phyloP scores from a whole-genome alignment of 2,329 filamentous ascomycete species.

The Talaromyces piceae region DNA sequence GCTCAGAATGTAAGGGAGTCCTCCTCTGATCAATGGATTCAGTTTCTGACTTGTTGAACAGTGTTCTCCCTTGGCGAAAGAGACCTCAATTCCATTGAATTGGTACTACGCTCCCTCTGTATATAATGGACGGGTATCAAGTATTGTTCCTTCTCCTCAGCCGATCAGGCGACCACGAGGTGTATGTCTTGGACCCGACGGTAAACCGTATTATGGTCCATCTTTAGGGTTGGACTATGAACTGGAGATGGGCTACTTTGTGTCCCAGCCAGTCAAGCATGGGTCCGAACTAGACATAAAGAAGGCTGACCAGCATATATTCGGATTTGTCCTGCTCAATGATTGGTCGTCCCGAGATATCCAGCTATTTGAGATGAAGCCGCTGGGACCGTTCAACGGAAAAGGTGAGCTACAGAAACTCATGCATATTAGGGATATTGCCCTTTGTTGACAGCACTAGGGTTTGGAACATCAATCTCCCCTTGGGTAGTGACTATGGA shows the following conservation, averaged over 20 bases:
- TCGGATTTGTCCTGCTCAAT: constrained; percentile 55
- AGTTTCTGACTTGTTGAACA: constrained; percentile 1
- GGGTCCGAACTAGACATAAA: constrained; percentile 33
- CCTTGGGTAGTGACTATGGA: constrained; percentile 57
- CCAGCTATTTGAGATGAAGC: constrained; percentile 54
- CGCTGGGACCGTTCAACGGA: constrained; percentile 53
- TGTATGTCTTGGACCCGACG: constrained; percentile 25
- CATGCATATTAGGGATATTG: background rate
- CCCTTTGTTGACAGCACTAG: constrained; percentile 16
- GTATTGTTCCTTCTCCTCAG: constrained; percentile 45
- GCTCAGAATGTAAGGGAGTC: constrained; percentile 43
- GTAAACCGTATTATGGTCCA: constrained; percentile 17
- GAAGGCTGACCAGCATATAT: constrained; percentile 53
- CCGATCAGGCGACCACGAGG: constrained; percentile 43
- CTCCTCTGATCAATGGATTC: background rate
- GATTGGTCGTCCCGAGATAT: constrained; percentile 53
- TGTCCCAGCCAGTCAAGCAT: constrained; percentile 36
- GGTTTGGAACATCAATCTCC: constrained; percentile 52
- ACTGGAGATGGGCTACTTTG: constrained; percentile 40
- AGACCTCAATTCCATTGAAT: constrained; percentile 10
- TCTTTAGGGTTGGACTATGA: constrained; percentile 31
- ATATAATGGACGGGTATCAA: constrained; percentile 50
- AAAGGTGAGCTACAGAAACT: constrained; percentile 30
- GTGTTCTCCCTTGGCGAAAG: constrained; percentile 31
- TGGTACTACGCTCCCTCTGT: constrained; percentile 44